phyloP scores from a whole-genome alignment of 148 eudicot species.

The Camellia japonica region DNA sequence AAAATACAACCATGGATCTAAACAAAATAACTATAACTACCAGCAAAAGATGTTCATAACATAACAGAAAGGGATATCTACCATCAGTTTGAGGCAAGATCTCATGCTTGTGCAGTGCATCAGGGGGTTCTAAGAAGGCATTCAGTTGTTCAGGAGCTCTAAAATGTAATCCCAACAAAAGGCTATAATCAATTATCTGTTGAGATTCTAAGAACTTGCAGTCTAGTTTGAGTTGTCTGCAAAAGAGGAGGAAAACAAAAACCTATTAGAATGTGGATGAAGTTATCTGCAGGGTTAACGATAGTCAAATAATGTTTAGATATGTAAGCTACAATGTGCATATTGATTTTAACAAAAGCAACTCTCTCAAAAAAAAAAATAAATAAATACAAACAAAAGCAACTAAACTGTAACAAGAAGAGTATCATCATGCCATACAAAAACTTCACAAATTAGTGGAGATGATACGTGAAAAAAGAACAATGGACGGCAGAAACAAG shows the following conservation, averaged over 20 bases:
- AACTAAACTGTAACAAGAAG: not conserved
- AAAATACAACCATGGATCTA: not conserved
- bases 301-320: not conserved
- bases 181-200: slow-evolving; percentile 80
- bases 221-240: slow-evolving; percentile 82
- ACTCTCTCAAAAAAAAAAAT: no score
- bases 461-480: not conserved
- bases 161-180: slow-evolving; percentile 82
- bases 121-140: slow-evolving; percentile 52
- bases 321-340: not conserved
- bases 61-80: slow-evolving; percentile 13
- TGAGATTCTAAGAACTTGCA: slow-evolving; percentile 81
- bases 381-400: not conserved
- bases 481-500: not conserved
- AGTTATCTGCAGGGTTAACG: not conserved
- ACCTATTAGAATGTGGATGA: not conserved
- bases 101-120: slow-evolving; percentile 34
- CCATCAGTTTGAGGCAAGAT: slow-evolving; percentile 38
- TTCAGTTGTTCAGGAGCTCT: slow-evolving; percentile 90
- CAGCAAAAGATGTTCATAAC: slow-evolving; percentile 2
- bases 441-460: not conserved
- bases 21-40: slow-evolving; percentile 1
- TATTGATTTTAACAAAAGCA: not conserved
- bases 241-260: slow-evolving; percentile 19
- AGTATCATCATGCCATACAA: not conserved